Percentiles rank a stretch among this genome's conserved stretches.
These are phyloP conservation scores for Plasmodium cynomolgi DNA, from an alignment of 169 alveolate genomes.

Conservation along the genomic window DNA sequence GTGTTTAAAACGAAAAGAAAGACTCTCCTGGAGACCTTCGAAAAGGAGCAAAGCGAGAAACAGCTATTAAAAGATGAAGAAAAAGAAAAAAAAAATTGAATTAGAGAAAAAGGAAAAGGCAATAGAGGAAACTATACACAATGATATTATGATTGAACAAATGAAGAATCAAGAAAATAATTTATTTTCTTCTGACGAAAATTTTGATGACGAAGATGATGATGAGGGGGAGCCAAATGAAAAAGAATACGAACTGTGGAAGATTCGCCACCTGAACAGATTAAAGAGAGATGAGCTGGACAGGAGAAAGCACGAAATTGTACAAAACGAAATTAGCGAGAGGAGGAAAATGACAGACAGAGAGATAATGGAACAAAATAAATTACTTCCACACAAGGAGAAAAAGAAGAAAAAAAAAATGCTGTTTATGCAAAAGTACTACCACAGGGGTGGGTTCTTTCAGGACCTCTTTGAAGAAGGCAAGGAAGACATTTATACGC, in stretches of 20 bases:
- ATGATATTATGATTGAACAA: slow-evolving; percentile 42
- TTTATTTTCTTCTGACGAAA: slow-evolving; percentile 58
- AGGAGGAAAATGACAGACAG: slow-evolving; percentile 58
- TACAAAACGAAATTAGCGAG: slow-evolving; percentile 47
- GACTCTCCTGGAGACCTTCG: slow-evolving; percentile 14
- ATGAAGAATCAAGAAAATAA: slow-evolving; percentile 43
- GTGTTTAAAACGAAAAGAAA: slow-evolving; percentile 13
- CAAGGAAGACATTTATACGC: slow-evolving; percentile 85
- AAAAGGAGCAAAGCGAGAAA: slow-evolving; percentile 23
- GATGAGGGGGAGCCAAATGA: slow-evolving; percentile 65
- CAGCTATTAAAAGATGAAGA: not conserved
- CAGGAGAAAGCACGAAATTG: slow-evolving; percentile 75
- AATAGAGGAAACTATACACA: slow-evolving; percentile 41
- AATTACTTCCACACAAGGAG: slow-evolving; percentile 36
- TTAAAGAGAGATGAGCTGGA: slow-evolving; percentile 83
- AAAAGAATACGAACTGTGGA: slow-evolving; percentile 84
- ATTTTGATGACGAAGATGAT: slow-evolving; percentile 65
- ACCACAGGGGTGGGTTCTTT: slow-evolving; percentile 91
- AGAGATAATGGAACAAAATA: slow-evolving; percentile 55
- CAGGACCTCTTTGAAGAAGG: slow-evolving; percentile 89
- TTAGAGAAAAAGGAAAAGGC: slow-evolving; percentile 58
- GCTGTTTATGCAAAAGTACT: slow-evolving; percentile 89
- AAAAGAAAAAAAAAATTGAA: slow-evolving; percentile 25
- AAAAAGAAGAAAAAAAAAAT: slow-evolving; percentile 74
- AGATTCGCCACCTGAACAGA: slow-evolving; percentile 84